Evolutionary conservation across 352 stramenopile genomes (phyloP), one percentile per base, ranked within the genome.

Genomic region (Phytopythium helicoides): DNA sequence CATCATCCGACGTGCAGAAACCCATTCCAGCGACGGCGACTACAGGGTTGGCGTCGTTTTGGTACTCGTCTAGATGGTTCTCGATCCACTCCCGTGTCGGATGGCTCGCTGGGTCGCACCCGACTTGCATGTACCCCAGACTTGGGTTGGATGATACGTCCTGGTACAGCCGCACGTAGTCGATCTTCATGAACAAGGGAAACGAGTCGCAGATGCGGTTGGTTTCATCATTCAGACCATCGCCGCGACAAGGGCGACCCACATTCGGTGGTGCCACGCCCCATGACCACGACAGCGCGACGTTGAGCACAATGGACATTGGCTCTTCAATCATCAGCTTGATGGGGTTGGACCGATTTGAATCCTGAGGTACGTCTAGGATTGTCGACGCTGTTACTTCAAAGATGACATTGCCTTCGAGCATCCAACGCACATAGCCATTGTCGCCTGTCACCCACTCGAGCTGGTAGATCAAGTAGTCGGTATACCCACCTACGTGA

Each of bases 231-330:
- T 71, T 58, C 14, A 45, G 56, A 22, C 66, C 53, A 19, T 67
- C 58, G 9, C 67, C 71, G 22, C 61, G 47, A 22, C 64, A 73
- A 11, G 53, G 39, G 5, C 52, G 49, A 4, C 64, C 64, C 0
- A 55, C 21, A 6, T 73, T 73, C 0, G 64, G 64, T 10, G 64
- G 64, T 0, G 37, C 56, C 0, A 62, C 41, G 37, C 64, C 68
- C 70, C 70, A 80, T 4, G 87, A 95, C 18, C 76, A 92, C 0
- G 87, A 96, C 21, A 98, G 71, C 5, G 91, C 93, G 0, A 90
- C 94, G 71, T 98, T 98, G 41, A 98, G 80, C 51, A 98, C 96
- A 19, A 98, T 54, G 54, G 96, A 97, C 35, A 81, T 89, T 1
- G 93, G 93, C 69, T 98, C 93, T 55, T 89, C 84, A 12, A 95